phyloP scores from a whole-genome alignment of 768 basidiomycete species.

The Pulveroboletus sp. region DNA sequence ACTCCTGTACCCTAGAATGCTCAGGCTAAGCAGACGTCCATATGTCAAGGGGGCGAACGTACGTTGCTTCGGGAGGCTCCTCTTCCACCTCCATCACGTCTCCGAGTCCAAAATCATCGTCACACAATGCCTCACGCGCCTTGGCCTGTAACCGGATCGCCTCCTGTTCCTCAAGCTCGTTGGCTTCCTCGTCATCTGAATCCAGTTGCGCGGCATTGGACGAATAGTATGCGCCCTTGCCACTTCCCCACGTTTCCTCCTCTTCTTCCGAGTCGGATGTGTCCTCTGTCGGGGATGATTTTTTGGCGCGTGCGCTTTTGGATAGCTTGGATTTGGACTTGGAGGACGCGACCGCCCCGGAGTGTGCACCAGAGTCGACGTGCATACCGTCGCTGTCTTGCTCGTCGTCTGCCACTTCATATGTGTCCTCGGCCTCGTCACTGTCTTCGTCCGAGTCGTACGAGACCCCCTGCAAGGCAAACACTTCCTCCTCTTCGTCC shows the following conservation, averaged over 20 bases:
- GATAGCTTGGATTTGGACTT: slow-evolving; percentile 13
- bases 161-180: slow-evolving; percentile 87
- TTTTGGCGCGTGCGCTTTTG: slow-evolving; percentile 14
- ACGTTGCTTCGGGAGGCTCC: slow-evolving; percentile 30
- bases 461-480: slow-evolving; percentile 62
- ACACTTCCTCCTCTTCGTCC: slow-evolving; percentile 72
- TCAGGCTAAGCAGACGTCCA: slow-evolving; percentile 4
- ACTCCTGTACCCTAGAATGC: slow-evolving; percentile 18
- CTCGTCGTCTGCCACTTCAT: slow-evolving; percentile 11
- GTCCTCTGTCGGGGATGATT: slow-evolving; percentile 1
- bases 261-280: slow-evolving; percentile 25
- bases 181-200: slow-evolving; percentile 85
- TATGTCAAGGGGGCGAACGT: slow-evolving; percentile 1
- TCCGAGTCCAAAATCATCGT: slow-evolving; percentile 82
- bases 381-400: slow-evolving; percentile 23
- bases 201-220: slow-evolving; percentile 80
- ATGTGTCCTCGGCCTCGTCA: slow-evolving; percentile 39
- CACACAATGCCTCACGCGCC: slow-evolving; percentile 63
- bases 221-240: slow-evolving; percentile 80
- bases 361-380: slow-evolving; percentile 8
- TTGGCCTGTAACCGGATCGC: slow-evolving; percentile 77
- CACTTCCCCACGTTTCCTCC: slow-evolving; percentile 76
- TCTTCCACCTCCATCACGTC: slow-evolving; percentile 46
- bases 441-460: slow-evolving; percentile 25
- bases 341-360: neutral